These are phyloP conservation scores for Jackrogersella minutella DNA, from an alignment of 495 filamentous ascomycete species.

Conservation along the genomic window DNA sequence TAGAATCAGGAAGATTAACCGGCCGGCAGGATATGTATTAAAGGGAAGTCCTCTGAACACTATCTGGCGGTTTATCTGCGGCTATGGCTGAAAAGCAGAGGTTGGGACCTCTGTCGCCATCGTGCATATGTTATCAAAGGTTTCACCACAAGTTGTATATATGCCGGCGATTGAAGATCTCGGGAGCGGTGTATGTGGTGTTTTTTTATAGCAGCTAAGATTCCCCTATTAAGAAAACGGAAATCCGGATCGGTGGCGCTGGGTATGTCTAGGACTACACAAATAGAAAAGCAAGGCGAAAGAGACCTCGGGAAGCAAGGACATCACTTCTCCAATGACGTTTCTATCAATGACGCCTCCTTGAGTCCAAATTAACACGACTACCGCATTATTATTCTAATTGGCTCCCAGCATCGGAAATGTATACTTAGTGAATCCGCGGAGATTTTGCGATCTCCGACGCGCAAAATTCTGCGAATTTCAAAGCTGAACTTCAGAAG, in stretches of 20 bases:
- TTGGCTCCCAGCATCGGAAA: too few relatives aligned
- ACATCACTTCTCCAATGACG: neutral
- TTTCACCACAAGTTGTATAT: neutral
- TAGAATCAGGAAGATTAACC: neutral
- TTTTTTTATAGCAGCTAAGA: neutral
- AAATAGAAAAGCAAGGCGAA: neutral
- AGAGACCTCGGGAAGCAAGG: slow-evolving; percentile 1
- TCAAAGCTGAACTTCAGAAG: too few relatives aligned
- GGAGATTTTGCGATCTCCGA: neutral
- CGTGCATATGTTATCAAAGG: neutral
- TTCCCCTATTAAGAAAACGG: neutral
- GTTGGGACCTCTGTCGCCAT: neutral
- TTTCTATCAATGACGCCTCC: neutral
- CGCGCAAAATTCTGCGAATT: neutral
- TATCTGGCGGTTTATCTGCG: neutral
- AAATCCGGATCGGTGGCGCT: slow-evolving; percentile 3
- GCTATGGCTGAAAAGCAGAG: too few relatives aligned
- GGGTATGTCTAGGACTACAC: slow-evolving; percentile 8
- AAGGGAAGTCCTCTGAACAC: neutral
- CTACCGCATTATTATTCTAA: too few relatives aligned
- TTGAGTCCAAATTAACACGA: neutral
- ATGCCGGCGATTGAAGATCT: neutral
- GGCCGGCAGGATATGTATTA: neutral
- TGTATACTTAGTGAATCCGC: neutral
- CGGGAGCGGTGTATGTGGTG: slow-evolving; percentile 8